Base-by-base conservation (phyloP, 2,329 filamentous ascomycete genomes). In the Dichotomopilus funicola region DNA sequence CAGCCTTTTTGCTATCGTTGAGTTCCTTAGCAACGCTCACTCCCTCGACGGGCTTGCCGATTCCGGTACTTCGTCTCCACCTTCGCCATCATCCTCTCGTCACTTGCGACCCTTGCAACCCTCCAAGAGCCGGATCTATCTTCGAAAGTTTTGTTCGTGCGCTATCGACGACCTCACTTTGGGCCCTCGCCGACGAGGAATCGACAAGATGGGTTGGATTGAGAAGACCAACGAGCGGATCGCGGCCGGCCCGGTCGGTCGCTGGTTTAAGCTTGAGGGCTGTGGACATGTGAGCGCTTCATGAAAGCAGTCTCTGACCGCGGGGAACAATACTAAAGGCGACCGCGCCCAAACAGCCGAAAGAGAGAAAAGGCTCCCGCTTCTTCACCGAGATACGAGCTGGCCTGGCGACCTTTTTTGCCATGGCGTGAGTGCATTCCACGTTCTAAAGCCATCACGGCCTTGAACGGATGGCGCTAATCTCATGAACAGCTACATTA, bases 321-420 rank as follows among this genome's bases (percentile, higher is more conserved):
- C 13, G 7, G 9, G 37, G 37, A 27, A 10, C 34, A 43, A 45
- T 63, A 59, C 61, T 62, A 60, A 63, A 56, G 49, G 56, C 47
- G 52, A 52, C 52, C 13, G 12, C 13, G 40, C 40, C 40, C 34
- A 49, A 47, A 66, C 61, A 88, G 85, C 81, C 78, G 61, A 81
- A 77, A 64, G 85, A 89, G 70, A 83, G 88, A 52, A 86, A 88
- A 67, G 85, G 85, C 27, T 86, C 88, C 36, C 78, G 79, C 64
- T 95, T 95, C 75, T 83, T 89, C 65, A 95, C 89, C 49, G 90
- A 95, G 73, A 76, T 95, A 53, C 86, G 90, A 59, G 90, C 88
- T 57, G 90, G 90, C 48, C 73, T 95, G 40, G 88, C 89, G 33
- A 91, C 88, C 68, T 90, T 91, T 72, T 87, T 88, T 68, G 80